Evolutionary conservation across 495 filamentous ascomycete species (phyloP), one percentile per base, ranked within the genome.

Genomic region (Achaetomiella virescens): DNA sequence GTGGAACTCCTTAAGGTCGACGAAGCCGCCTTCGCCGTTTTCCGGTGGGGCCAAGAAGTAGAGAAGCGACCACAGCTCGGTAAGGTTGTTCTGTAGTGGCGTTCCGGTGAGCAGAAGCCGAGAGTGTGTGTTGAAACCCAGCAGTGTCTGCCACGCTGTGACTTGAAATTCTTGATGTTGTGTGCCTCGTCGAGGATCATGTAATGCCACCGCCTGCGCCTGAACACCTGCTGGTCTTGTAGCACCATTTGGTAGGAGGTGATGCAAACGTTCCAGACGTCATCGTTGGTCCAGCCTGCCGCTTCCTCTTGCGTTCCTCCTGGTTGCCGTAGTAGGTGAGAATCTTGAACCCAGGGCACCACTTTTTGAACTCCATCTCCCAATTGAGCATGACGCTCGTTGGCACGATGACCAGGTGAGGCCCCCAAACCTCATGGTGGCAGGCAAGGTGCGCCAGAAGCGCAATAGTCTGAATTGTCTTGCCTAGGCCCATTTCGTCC

Each of bases 361-460:
- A 99, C 70, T 97, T 97, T 66, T 97, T 97, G 78, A 99, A 99
- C 70, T 99, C 95, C 86, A 96, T 97, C 68, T 97, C 95, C 95
- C 95, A 99, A 67, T 99, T 99, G 49, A 99, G 83, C 78, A 99
- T 96, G 27, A 99, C 95, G 71, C 91, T 96, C 9, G 95, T 97
- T 2, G 95, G 95, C 7, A 99, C 95, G 58, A 99, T 87, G 36
- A 99, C 87, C 20, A 99, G 75, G 76, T 99, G 95, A 0, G 95
- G 90, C 0, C 95, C 95, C 95, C 95, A 99, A 24, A 91, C 83
- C 64, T 89, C 83, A 67, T 95, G 87, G 54, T 95, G 78, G 50
- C 91, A 90, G 21, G 95, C 95, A 35, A 99, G 79, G 68, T 97
- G 92, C 15, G 93, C 95, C 47, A 99, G 77, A 10, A 99, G 75